phyloP scores from a whole-genome alignment of 192 early-diverging fungal genomes.

The Obelidium mucronatum region DNA sequence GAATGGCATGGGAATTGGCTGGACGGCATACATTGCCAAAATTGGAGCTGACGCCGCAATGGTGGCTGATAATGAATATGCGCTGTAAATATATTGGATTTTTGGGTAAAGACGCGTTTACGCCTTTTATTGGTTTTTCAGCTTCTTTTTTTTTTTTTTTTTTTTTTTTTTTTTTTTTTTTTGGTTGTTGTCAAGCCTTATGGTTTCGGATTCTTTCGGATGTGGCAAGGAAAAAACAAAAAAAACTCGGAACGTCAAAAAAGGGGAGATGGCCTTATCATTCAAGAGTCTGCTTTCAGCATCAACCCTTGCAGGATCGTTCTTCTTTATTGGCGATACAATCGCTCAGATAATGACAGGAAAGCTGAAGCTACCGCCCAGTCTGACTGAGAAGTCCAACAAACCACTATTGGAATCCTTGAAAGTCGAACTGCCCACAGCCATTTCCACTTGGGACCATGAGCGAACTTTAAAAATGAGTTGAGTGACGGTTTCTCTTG shows the following conservation, averaged over 20 bases:
- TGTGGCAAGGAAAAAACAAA: too few relatives aligned
- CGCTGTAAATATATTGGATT: background rate
- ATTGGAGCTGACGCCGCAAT: background rate
- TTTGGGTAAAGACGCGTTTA: too few relatives aligned
- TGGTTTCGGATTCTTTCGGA: too few relatives aligned
- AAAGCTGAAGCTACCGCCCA: too few relatives aligned
- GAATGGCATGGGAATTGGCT: conserved; percentile 22
- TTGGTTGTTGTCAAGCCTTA: too few relatives aligned
- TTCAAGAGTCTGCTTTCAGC: conserved; percentile 3
- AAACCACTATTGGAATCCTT: background rate
- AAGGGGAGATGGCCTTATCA: background rate
- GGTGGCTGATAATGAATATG: background rate
- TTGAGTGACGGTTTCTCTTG: too few relatives aligned
- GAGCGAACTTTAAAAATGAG: conserved; percentile 1
- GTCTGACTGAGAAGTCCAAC: too few relatives aligned
- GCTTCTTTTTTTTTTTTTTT: too few relatives aligned
- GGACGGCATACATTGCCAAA: conserved; percentile 15
- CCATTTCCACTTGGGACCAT: background rate
- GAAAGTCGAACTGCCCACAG: too few relatives aligned
- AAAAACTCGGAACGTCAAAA: too few relatives aligned
- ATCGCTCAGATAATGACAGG: background rate
- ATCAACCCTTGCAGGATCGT: conserved; percentile 6
- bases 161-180: too few relatives aligned
- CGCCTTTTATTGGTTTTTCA: too few relatives aligned
- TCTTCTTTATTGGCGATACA: conserved; percentile 2